phyloP scores from a whole-genome alignment of 2,329 filamentous ascomycete species.

The Aspergillus puulaauensis region DNA sequence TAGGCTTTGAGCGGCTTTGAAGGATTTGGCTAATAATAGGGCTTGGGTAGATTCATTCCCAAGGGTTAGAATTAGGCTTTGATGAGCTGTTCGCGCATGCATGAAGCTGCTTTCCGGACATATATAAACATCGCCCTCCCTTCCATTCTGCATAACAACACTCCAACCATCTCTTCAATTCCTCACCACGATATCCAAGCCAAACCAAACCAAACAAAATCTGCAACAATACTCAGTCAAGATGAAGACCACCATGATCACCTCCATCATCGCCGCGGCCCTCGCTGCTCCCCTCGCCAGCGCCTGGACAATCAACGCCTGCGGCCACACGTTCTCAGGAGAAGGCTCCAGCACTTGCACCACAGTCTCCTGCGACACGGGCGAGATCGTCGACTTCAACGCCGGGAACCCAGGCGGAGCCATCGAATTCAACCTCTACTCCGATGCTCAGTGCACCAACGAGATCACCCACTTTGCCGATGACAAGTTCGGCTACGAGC shows the following conservation, averaged over 20 bases:
- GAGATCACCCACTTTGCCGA: constrained; percentile 1
- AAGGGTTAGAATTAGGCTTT: background rate
- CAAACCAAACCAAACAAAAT: background rate
- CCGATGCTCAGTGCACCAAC: background rate
- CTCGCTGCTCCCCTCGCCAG: background rate
- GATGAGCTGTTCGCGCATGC: background rate
- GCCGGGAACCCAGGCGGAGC: background rate
- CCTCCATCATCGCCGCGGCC: background rate
- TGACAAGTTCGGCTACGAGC: background rate
- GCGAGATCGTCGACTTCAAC: background rate
- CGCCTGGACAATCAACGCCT: constrained; percentile 4
- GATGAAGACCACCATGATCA: background rate
- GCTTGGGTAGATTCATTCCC: background rate
- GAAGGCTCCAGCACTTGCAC: background rate
- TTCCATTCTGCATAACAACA: background rate
- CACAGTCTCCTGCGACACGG: background rate
- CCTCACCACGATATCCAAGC: too few species aligned
- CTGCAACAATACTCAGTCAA: background rate
- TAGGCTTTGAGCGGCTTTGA: too few species aligned
- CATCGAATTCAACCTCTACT: background rate
- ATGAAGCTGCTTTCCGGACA: background rate
- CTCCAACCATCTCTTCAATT: too few species aligned
- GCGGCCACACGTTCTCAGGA: background rate
- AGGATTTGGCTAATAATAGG: too few species aligned
- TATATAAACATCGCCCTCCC: background rate